Conservation (phyloP, 768 basidiomycete genomes). For the Cyclocybe cylindracea region DNA sequence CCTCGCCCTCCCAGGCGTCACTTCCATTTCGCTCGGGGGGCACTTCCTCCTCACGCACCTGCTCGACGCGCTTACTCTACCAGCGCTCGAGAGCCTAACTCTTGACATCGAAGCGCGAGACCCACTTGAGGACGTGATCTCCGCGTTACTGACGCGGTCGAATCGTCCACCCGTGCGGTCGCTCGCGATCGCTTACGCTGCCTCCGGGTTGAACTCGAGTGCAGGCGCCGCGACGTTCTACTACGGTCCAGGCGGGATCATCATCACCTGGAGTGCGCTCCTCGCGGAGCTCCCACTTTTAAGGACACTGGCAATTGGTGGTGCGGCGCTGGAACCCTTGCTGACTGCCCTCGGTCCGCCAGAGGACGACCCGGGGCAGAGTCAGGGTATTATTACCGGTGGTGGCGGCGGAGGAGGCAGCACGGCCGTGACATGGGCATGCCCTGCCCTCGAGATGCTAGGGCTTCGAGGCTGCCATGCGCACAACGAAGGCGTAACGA, state of each 20-base stretch:
- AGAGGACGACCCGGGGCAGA: conserved; percentile 50
- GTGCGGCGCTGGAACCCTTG: conserved; percentile 66
- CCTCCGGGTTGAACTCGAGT: conserved; percentile 5
- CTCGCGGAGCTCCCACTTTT: conserved; percentile 60
- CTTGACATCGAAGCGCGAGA: conserved; percentile 78
- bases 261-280: conserved; percentile 66
- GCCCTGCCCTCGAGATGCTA: conserved; percentile 61
- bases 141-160: conserved; percentile 60
- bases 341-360: conserved; percentile 57
- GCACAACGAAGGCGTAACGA: conserved; percentile 63
- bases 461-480: conserved; percentile 66
- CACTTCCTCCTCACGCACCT: conserved; percentile 65
- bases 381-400: background rate
- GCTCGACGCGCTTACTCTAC: conserved; percentile 61
- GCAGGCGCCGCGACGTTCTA: conserved; percentile 46
- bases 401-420: no score
- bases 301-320: conserved; percentile 61
- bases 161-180: conserved; percentile 55
- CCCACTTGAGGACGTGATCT: conserved; percentile 71
- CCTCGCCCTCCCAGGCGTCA: conserved; percentile 55
- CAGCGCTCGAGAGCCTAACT: conserved; percentile 55
- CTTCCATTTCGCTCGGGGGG: conserved; percentile 61
- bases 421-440: conserved; percentile 49
- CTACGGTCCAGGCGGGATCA: conserved; percentile 56
- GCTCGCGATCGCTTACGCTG: conserved; percentile 61